Evolutionary conservation across 1,139 yeast species (phyloP).

Genomic region (Debaryomyces nepalensis): DNA sequence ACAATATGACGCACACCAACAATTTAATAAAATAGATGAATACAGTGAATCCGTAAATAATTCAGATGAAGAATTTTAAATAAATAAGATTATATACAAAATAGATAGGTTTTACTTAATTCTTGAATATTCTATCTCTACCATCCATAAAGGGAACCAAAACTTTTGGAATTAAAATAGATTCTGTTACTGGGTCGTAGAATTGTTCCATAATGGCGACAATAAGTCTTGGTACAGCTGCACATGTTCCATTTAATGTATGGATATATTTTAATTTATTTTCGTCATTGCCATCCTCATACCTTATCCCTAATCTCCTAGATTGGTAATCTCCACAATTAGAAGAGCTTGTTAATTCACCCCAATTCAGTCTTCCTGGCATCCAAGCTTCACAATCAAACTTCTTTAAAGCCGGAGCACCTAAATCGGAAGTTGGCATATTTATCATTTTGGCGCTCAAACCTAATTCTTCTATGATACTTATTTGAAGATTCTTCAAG

Average conservation of each 20-base stretch:
- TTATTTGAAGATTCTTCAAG: conserved; percentile 66
- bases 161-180: conserved; percentile 70
- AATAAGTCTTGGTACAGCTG: conserved; percentile 92
- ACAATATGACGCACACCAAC: conserved; percentile 1
- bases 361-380: conserved; percentile 96
- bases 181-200: conserved; percentile 61
- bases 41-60: conserved; percentile 21
- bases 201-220: conserved; percentile 86
- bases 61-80: conserved; percentile 28
- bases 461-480: conserved; percentile 68
- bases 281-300: conserved; percentile 32
- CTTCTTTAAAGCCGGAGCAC: conserved; percentile 91
- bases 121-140: conserved; percentile 38
- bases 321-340: conserved; percentile 94
- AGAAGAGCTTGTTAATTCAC: conserved; percentile 89
- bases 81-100: conserved; percentile 13
- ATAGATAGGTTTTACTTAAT: conserved; percentile 13
- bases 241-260: conserved; percentile 93
- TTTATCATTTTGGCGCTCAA: conserved; percentile 79
- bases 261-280: conserved; percentile 60
- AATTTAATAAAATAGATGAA: conserved; percentile 13
- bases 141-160: conserved; percentile 72
- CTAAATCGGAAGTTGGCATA: conserved; percentile 91
- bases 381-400: conserved; percentile 97
- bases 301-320: conserved; percentile 75